Percentiles rank a stretch among this genome's conserved stretches.
These are phyloP conservation scores for Cantharellus cinnabarinus DNA, from an alignment of 768 basidiomycete species.

Conservation along the genomic window DNA sequence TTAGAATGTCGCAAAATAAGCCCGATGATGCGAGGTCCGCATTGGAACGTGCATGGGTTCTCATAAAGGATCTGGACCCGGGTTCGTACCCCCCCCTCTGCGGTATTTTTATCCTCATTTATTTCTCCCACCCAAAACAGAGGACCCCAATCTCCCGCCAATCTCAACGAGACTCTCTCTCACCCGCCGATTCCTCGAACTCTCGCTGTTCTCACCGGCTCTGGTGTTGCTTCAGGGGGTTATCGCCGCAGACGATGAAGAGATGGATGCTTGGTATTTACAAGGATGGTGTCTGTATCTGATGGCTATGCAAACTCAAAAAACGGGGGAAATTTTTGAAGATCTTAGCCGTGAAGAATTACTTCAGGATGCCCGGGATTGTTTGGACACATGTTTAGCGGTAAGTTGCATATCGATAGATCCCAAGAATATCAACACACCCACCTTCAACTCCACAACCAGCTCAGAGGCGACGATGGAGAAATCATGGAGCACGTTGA, in stretches of 20 bases:
- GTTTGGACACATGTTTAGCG: slow-evolving; percentile 63
- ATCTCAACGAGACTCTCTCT: slow-evolving; percentile 52
- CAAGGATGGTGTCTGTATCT: slow-evolving; percentile 89
- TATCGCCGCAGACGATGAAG: slow-evolving; percentile 62
- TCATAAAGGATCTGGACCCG: slow-evolving; percentile 49
- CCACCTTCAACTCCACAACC: slow-evolving; percentile 35
- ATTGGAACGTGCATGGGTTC: slow-evolving; percentile 44
- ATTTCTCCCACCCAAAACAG: slow-evolving; percentile 16
- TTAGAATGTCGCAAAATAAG: slow-evolving; percentile 71
- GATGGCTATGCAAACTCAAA: slow-evolving; percentile 50
- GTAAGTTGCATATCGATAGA: slow-evolving; percentile 23
- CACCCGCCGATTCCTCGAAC: slow-evolving; percentile 67
- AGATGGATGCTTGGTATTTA: slow-evolving; percentile 84
- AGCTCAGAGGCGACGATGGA: slow-evolving; percentile 52
- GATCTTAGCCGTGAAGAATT: slow-evolving; percentile 48
- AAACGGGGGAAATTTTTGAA: slow-evolving; percentile 25
- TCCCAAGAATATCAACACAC: not conserved
- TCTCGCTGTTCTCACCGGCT: slow-evolving; percentile 48
- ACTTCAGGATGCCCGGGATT: slow-evolving; percentile 56
- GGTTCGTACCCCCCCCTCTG: slow-evolving; percentile 14
- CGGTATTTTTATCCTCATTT: not conserved
- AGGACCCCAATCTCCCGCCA: slow-evolving; percentile 47
- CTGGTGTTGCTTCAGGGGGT: slow-evolving; percentile 58
- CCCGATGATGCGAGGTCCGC: slow-evolving; percentile 61
- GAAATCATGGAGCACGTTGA: slow-evolving; percentile 55